Percentiles rank a stretch among this genome's conserved stretches.
phyloP scores from a whole-genome alignment of 805 yeast genomes.

The Metschnikowia amazonensis region DNA sequence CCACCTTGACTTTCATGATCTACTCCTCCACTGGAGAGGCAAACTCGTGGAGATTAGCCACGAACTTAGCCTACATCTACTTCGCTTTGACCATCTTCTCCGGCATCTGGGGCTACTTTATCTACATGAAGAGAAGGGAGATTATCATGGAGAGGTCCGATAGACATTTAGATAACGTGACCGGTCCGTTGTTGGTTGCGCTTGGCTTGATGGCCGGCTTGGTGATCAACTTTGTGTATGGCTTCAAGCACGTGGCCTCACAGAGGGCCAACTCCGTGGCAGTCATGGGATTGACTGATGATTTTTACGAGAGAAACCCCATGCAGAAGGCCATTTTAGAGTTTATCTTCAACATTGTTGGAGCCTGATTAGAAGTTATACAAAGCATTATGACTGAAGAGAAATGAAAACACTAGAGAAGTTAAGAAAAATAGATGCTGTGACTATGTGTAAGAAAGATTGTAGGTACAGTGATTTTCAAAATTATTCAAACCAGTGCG shows the following conservation, averaged over 20 bases:
- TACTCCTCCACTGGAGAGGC: slow-evolving; percentile 72
- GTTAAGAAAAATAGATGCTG: no score
- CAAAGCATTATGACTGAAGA: no score
- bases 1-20: slow-evolving; percentile 80
- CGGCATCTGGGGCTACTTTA: slow-evolving; percentile 84
- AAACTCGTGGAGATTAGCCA: slow-evolving; percentile 60
- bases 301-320: slow-evolving; percentile 31
- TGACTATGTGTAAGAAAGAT: no score
- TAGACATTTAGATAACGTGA: slow-evolving; percentile 79
- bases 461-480: no score
- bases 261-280: slow-evolving; percentile 15
- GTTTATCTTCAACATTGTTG: slow-evolving; percentile 28
- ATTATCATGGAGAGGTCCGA: slow-evolving; percentile 80
- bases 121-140: slow-evolving; percentile 65
- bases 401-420: no score
- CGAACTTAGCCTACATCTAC: slow-evolving; percentile 69
- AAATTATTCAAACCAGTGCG: no score
- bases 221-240: slow-evolving; percentile 66
- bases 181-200: slow-evolving; percentile 84
- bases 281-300: slow-evolving; percentile 24
- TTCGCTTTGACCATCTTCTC: slow-evolving; percentile 78
- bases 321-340: slow-evolving; percentile 35
- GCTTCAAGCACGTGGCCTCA: slow-evolving; percentile 36
- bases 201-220: slow-evolving; percentile 63
- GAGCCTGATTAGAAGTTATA: slow-evolving; percentile 8